Conservation (phyloP, 495 filamentous ascomycete species). For the Aspergillus steynii region DNA sequence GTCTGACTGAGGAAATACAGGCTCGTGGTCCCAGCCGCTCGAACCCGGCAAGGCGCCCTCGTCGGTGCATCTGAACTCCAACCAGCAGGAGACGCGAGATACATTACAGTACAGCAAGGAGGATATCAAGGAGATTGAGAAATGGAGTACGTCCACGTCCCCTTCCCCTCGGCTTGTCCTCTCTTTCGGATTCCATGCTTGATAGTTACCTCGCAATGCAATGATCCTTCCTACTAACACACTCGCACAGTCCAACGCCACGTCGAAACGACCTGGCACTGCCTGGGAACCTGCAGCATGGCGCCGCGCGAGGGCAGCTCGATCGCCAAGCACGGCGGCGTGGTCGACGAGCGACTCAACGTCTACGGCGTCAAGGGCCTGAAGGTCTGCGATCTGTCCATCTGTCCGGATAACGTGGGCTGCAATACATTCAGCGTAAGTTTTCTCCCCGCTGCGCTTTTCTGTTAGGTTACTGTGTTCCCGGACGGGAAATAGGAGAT, state of each 20-base stretch:
- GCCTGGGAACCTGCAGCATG: constrained; percentile 73
- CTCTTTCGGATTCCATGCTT: not conserved
- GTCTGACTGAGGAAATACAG: constrained; percentile 15
- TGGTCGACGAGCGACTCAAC: constrained; percentile 76
- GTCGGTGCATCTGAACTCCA: constrained; percentile 48
- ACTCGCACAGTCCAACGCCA: constrained; percentile 48
- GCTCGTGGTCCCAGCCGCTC: constrained; percentile 45
- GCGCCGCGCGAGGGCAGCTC: constrained; percentile 75
- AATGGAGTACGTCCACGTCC: constrained; percentile 60
- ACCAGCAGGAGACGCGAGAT: constrained; percentile 54
- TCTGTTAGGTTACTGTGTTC: too few species aligned
- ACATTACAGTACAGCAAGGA: constrained; percentile 66
- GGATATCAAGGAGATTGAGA: constrained; percentile 70
- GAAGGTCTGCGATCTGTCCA: constrained; percentile 78
- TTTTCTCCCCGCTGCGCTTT: not conserved
- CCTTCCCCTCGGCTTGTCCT: not conserved
- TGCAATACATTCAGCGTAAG: constrained; percentile 67
- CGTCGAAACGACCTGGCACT: constrained; percentile 81
- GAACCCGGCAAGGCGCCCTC: constrained; percentile 50
- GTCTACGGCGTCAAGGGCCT: constrained; percentile 79
- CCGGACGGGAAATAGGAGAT: too few species aligned
- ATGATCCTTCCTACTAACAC: not conserved
- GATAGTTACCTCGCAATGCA: too few species aligned
- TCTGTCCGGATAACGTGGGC: constrained; percentile 81
- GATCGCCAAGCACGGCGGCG: constrained; percentile 73